These are phyloP conservation scores for Salix brachista DNA, from an alignment of 345 rosid species.

Conservation along the genomic window DNA sequence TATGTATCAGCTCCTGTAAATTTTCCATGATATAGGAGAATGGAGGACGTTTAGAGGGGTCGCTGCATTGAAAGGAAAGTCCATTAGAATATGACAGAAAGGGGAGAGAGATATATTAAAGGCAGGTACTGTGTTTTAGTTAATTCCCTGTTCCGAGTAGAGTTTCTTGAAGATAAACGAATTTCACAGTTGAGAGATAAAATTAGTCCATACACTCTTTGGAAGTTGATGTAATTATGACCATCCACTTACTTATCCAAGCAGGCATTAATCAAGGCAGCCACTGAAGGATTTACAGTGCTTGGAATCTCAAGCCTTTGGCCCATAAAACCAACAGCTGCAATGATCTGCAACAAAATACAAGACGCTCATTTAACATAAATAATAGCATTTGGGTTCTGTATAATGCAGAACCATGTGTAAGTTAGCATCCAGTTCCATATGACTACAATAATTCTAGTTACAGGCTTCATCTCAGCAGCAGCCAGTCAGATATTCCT, in stretches of 20 bases:
- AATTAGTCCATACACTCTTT: neutral
- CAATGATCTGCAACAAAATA: slow-evolving; percentile 18
- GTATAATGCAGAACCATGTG: neutral
- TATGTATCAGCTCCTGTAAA: slow-evolving; percentile 4
- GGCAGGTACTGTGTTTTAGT: neutral
- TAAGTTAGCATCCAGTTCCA: neutral
- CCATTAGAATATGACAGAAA: neutral
- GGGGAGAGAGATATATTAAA: neutral
- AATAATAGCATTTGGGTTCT: neutral
- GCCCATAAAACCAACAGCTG: slow-evolving; percentile 18
- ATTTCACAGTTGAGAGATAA: neutral
- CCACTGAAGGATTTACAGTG: slow-evolving; percentile 20
- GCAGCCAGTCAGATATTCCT: neutral
- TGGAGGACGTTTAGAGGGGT: slow-evolving; percentile 18
- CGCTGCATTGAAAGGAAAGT: slow-evolving; percentile 8
- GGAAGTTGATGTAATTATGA: neutral
- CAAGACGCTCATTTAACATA: neutral
- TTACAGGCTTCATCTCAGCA: neutral
- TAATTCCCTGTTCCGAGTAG: neutral
- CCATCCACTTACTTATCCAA: slow-evolving; percentile 17
- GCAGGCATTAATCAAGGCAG: slow-evolving; percentile 20
- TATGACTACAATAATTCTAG: neutral
- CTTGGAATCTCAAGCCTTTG: slow-evolving; percentile 23
- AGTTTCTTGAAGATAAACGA: neutral
- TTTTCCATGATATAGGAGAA: slow-evolving; percentile 15